Evolutionary conservation across 371 early-diverging fungal genomes (phyloP).

Genomic region (Rhizopus stolonifer): DNA sequence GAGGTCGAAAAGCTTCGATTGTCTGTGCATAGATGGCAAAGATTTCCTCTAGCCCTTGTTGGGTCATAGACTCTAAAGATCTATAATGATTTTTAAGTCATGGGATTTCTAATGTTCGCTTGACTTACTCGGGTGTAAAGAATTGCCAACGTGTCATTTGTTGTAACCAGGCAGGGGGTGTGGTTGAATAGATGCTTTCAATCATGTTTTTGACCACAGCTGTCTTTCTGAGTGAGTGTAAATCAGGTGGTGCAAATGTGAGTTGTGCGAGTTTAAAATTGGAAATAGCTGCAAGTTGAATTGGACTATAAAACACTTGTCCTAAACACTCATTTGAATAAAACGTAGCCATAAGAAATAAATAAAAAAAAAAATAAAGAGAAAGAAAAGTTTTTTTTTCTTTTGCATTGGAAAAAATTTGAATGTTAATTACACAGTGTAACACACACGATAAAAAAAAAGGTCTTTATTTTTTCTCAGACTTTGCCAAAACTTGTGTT

Average conservation of each 20-base stretch:
- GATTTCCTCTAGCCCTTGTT: constrained; percentile 45
- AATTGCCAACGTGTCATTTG: constrained; percentile 57
- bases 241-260: constrained; percentile 53
- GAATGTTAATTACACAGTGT: not conserved
- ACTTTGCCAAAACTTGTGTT: constrained; percentile 47
- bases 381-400: constrained; percentile 3
- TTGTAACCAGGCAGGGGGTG: constrained; percentile 51
- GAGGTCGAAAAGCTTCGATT: constrained; percentile 46
- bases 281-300: constrained; percentile 53
- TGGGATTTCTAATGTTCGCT: too few relatives aligned
- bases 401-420: too few relatives aligned
- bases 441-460: constrained; percentile 5
- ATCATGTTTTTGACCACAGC: constrained; percentile 51
- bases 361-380: constrained; percentile 1
- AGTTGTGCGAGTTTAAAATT: constrained; percentile 58
- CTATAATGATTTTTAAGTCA: too few relatives aligned
- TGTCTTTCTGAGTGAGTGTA: constrained; percentile 46
- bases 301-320: constrained; percentile 32
- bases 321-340: too few relatives aligned
- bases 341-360: not conserved
- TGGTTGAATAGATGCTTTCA: constrained; percentile 39
- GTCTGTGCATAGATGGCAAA: constrained; percentile 47
- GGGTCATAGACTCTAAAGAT: constrained; percentile 48
- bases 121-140: constrained; percentile 55
- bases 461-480: not conserved